phyloP scores from a whole-genome alignment of 2,329 filamentous ascomycete genomes.

The Aspergillus tamarii region DNA sequence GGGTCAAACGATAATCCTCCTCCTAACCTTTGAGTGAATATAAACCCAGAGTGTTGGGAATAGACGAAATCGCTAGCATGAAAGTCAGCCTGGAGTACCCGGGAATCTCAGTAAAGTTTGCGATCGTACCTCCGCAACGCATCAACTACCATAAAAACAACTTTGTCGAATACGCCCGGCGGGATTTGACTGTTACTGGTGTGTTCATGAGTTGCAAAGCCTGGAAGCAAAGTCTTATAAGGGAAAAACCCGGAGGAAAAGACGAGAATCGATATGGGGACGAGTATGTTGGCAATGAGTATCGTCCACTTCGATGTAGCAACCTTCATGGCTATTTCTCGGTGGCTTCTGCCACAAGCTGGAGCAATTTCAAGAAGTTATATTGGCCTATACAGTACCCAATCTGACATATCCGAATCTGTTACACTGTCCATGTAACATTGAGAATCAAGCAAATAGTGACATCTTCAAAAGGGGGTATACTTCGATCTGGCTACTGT shows the following conservation, averaged over 20 bases:
- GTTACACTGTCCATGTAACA: not conserved
- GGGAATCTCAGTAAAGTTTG: not conserved
- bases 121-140: conserved; percentile 75
- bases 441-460: not conserved
- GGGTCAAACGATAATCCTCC: not conserved
- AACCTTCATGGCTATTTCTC: conserved; percentile 23
- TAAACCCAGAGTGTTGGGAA: conserved; percentile 75
- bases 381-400: not conserved
- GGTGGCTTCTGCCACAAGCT: not conserved
- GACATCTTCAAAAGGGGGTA: not conserved
- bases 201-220: conserved; percentile 68
- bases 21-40: conserved; percentile 79
- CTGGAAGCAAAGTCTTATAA: conserved; percentile 91
- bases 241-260: conserved; percentile 96
- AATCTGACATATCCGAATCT: not conserved
- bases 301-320: conserved; percentile 46
- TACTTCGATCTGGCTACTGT: not conserved
- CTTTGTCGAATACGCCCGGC: conserved; percentile 76
- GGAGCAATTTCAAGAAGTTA: not conserved
- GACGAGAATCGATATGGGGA: conserved; percentile 72
- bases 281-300: conserved; percentile 71
- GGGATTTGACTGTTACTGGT: conserved; percentile 59
- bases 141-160: conserved; percentile 98
- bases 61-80: conserved; percentile 85
- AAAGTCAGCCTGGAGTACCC: conserved; percentile 21